phyloP scores from a whole-genome alignment of 352 stramenopile species.

The Globisporangium nodosum region DNA sequence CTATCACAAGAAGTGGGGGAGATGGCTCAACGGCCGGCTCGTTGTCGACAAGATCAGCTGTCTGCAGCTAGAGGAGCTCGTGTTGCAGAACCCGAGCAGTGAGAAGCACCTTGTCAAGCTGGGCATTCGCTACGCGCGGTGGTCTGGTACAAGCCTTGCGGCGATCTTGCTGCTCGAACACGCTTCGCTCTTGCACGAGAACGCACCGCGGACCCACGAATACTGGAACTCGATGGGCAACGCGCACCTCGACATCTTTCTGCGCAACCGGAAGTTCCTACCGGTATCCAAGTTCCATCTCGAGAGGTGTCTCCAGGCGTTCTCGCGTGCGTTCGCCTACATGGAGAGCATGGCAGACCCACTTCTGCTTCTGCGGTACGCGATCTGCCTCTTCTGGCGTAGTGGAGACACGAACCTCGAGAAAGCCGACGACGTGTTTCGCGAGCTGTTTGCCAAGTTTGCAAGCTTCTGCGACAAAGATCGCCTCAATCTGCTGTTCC shows the following conservation, averaged over 20 bases:
- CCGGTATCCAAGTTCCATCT: slow-evolving; percentile 46
- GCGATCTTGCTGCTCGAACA: slow-evolving; percentile 59
- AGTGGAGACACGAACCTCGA: slow-evolving; percentile 40
- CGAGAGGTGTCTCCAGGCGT: slow-evolving; percentile 38
- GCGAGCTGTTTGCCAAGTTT: slow-evolving; percentile 50
- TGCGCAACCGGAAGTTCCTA: slow-evolving; percentile 61
- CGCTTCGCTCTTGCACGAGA: slow-evolving; percentile 35
- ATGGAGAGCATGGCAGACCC: slow-evolving; percentile 59
- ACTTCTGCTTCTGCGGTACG: slow-evolving; percentile 51
- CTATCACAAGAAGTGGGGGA: slow-evolving; percentile 63
- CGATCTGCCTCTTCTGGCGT: slow-evolving; percentile 58
- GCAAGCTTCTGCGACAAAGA: slow-evolving; percentile 59
- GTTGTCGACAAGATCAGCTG: slow-evolving; percentile 67
- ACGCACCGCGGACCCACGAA: slow-evolving; percentile 33
- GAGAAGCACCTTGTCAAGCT: slow-evolving; percentile 49
- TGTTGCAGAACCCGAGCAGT: slow-evolving; percentile 36
- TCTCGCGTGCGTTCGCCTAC: slow-evolving; percentile 56
- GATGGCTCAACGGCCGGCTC: slow-evolving; percentile 37
- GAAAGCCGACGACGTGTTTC: slow-evolving; percentile 49
- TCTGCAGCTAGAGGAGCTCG: slow-evolving; percentile 57
- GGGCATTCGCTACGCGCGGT: slow-evolving; percentile 51
- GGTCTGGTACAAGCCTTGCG: slow-evolving; percentile 39
- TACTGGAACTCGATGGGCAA: slow-evolving; percentile 70
- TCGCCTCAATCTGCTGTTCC: slow-evolving; percentile 42
- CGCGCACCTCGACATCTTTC: slow-evolving; percentile 57